Evolutionary conservation across 2,329 filamentous ascomycete species (phyloP), one percentile per base, ranked within the genome.

Genomic region (Cercospora janseana): DNA sequence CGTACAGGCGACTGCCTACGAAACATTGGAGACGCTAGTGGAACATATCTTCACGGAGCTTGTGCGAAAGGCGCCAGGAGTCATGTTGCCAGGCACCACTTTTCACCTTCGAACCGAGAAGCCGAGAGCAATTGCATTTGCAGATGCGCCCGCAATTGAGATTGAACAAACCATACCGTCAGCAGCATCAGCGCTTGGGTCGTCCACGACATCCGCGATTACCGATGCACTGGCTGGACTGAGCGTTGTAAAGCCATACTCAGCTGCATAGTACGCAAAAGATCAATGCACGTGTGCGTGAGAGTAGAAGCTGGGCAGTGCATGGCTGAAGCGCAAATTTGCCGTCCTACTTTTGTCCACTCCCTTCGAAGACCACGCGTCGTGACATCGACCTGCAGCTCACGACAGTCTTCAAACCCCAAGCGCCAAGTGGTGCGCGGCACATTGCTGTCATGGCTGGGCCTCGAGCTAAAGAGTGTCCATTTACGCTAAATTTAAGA

Each of bases 81-180:
- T 8, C 47, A 51, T 48, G 5, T 49, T 67, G 28, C 57, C 66
- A 9, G 71, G 72, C 10, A 77, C 78, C 69, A 74, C 74, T 50
- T 71, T 90, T 43, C 78, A 75, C 52, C 75, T 90, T 28, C 72
- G 73, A 18, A 70, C 90, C 44, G 82, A 83, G 68, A 90, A 90
- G 70, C 87, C 87, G 2, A 81, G 84, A 9, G 87, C 87, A 0
- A 83, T 90, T 15, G 79, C 82, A 0, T 80, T 86, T 60, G 87
- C 87, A 2, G 86, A 88, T 57, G 83, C 82, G 8, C 85, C 86
- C 0, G 75, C 78, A 4, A 81, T 90, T 4, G 84, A 88, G 65
- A 74, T 85, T 27, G 60, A 61, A 4, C 41, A 60, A 18, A 51
- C 51, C 18, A 55, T 59, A 27, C 52, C 57, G 10, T 20, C 9